These are phyloP conservation scores for Penicillium sclerotiorum DNA, from an alignment of 2,329 filamentous ascomycete species.

Conservation along the genomic window DNA sequence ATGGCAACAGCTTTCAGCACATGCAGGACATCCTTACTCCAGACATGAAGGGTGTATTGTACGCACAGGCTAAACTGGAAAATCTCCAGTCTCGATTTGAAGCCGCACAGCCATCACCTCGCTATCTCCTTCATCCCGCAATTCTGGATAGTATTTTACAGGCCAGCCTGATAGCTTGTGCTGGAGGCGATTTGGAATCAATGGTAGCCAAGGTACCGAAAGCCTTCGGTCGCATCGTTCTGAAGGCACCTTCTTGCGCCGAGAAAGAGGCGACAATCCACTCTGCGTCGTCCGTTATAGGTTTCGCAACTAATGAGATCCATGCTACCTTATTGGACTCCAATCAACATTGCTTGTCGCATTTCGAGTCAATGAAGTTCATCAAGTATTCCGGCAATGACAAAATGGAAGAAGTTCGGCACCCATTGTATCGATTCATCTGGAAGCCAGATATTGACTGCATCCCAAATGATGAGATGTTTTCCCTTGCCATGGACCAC, in stretches of 20 bases:
- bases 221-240: background rate
- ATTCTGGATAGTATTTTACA: background rate
- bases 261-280: background rate
- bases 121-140: background rate
- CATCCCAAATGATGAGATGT: background rate
- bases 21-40: background rate
- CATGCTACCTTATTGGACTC: background rate
- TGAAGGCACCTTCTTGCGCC: background rate
- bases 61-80: background rate
- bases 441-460: background rate
- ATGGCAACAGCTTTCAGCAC: background rate
- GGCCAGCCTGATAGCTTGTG: background rate
- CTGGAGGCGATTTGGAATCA: background rate
- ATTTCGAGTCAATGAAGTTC: background rate
- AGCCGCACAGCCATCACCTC: background rate
- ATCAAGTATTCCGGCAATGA: background rate
- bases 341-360: background rate
- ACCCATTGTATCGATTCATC: background rate
- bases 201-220: background rate
- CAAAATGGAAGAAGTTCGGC: background rate
- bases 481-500: background rate
- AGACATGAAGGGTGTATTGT: background rate
- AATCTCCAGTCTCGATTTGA: background rate
- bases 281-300: background rate
- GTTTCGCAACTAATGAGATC: background rate